Evolutionary conservation across 2,329 filamentous ascomycete species (phyloP), one percentile per base, ranked within the genome.

Genomic region (Pseudogymnoascus sp.): DNA sequence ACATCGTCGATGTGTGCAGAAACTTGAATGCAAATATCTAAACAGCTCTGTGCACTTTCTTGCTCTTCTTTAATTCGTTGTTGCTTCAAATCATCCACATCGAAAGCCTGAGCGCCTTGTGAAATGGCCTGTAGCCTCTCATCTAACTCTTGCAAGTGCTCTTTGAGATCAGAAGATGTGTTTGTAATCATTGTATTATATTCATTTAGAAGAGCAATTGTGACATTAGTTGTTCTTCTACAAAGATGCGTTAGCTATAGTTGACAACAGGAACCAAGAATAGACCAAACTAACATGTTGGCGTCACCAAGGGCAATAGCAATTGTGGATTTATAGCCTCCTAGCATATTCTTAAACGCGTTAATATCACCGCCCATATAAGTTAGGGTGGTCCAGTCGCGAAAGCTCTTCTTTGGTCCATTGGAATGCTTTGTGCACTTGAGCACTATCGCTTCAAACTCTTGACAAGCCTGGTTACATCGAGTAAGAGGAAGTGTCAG

Each of bases 121-220:
- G 66, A 63, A 28, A 67, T 57, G 14, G 48, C 63, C 57, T 67
- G 62, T 62, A 72, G 62, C 60, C 66, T 72, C 36, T 68, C 61
- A 51, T 72, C 65, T 8, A 73, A 70, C 16, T 69, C 63, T 64
- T 71, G 61, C 31, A 74, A 64, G 62, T 71, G 71, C 2, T 73
- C 72, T 63, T 74, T 67, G n/a, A 75, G 71, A 39, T 74, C 73
- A 37, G 70, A 67, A 11, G 69, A 71, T 6, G 73, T 72, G 60
- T 71, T 68, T 16, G 65, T 65, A 63, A 74, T 73, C 69, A 74
- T 68, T 21, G 67, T 64, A 65, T 73, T 74, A 65, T 74, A 74
- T 62, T 74, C 67, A 16, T 69, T 66, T 61, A 74, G 63, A 28
- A 48, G 43, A 23, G 43, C 2, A 48, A 48, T 48, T 6, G 43